Base-by-base conservation (phyloP, 257 asterid species). In the Gentiana straminea region DNA sequence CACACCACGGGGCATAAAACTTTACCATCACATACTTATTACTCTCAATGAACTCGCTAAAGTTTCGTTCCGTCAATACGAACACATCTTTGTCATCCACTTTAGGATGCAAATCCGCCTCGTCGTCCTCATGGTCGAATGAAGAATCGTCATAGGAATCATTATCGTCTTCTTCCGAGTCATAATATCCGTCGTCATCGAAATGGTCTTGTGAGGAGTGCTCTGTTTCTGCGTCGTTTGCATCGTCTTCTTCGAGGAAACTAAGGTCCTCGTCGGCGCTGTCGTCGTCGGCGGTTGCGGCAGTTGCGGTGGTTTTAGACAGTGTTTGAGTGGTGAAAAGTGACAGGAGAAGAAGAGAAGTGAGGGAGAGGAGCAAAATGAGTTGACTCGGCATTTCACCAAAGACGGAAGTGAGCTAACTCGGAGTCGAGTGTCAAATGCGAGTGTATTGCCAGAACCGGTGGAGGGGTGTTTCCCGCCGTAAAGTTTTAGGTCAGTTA, bases 1-100 rank as follows among this genome's bases (percentile, higher is more conserved):
- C 94, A 65, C 95, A 84, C 98, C 98, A 90, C 58, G 96, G 94
- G 43, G 96, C 96, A 69, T 90, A 90, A 64, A 90, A 90, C 51
- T 81, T 86, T 75, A 90, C 94, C 95, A 90, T 77, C 67, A 81
- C 95, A 59, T 69, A 90, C 76, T 72, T 76, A 58, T 86, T 81
- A 44, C 62, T 73, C 67, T 69, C 81, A 2, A 86, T 51, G 66
- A 78, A 82, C 10, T 83, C 95, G 34, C 66, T 80, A 70, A 89
- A 86, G 60, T 86, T 86, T n/a, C 83, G 62, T 33, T 73, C 86
- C 59, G 65, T 74, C 76, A 89, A 75, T 8, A 84, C 84, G 45
- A 78, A 79, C 54, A 89, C 94, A 62, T 86, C 83, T 35, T 76
- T 74, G 67, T 89, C 97, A 68, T 89, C 92, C 63, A 89, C 60